phyloP scores from a whole-genome alignment of 2,329 filamentous ascomycete genomes.

The Calonectria fujianensis region DNA sequence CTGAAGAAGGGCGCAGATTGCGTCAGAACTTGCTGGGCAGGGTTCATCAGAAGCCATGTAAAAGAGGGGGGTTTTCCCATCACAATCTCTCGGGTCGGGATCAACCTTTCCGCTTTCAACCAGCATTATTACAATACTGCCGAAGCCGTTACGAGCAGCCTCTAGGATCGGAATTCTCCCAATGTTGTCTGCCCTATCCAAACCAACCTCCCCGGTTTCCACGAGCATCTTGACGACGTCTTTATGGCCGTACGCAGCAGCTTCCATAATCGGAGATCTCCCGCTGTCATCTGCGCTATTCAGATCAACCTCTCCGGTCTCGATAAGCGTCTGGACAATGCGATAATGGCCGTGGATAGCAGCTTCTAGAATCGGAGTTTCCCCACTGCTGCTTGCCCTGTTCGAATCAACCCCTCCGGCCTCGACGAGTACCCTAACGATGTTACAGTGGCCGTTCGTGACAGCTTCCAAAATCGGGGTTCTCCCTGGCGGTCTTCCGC shows the following conservation, averaged over 20 bases:
- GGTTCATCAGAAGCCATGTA: no score
- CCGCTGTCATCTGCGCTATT: background rate
- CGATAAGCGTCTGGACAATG: background rate
- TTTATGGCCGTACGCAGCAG: background rate
- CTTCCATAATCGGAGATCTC: background rate
- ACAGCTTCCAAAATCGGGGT: background rate
- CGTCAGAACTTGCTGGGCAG: background rate
- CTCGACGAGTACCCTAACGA: no score
- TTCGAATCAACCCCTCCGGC: no score
- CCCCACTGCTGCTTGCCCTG: no score
- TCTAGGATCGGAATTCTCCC: background rate
- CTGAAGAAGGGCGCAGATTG: background rate
- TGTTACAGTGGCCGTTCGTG: no score
- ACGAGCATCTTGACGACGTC: background rate
- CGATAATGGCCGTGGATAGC: no score
- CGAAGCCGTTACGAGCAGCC: background rate
- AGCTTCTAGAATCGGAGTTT: no score
- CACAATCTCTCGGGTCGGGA: background rate
- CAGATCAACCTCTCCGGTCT: background rate
- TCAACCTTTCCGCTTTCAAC: background rate
- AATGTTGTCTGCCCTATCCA: background rate
- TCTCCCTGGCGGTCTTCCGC: background rate
- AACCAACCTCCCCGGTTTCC: no score
- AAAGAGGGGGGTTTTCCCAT: background rate
- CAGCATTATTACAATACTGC: background rate